These are phyloP conservation scores for Irpex lacteus DNA, from an alignment of 1,284 basidiomycete species.

Conservation along the genomic window DNA sequence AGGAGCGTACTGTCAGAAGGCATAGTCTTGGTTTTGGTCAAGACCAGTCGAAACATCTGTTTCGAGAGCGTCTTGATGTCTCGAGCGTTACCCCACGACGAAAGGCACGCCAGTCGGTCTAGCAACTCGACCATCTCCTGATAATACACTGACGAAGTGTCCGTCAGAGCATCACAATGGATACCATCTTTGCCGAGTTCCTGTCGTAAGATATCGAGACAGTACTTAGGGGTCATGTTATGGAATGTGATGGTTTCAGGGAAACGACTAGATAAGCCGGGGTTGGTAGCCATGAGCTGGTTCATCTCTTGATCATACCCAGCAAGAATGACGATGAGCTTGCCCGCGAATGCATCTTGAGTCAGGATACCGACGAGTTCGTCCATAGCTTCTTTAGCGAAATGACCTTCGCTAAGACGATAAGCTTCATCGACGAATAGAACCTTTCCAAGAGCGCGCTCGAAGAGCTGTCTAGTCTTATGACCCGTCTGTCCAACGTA, in stretches of 20 bases:
- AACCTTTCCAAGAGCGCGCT: conserved; percentile 60
- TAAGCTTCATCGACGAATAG: conserved; percentile 54
- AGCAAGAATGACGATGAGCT: conserved; percentile 63
- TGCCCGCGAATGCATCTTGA: conserved; percentile 49
- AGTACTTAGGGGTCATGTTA: conserved; percentile 48
- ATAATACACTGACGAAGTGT: conserved; percentile 31
- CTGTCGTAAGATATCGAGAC: conserved; percentile 46
- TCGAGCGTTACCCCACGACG: conserved; percentile 64
- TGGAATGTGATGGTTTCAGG: conserved; percentile 54
- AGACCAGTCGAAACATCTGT: conserved; percentile 38
- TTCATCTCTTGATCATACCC: conserved; percentile 71
- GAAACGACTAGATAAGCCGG: conserved; percentile 66
- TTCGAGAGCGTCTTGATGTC: conserved; percentile 44
- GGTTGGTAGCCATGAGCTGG: conserved; percentile 50
- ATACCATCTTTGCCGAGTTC: conserved; percentile 44
- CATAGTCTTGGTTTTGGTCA: conserved; percentile 12
- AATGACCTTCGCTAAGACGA: conserved; percentile 42
- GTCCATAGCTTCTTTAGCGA: conserved; percentile 66
- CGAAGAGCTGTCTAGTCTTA: conserved; percentile 53
- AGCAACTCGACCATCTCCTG: conserved; percentile 36
- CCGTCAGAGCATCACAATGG: conserved; percentile 34
- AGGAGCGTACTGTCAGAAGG: conserved; percentile 4
- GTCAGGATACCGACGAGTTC: conserved; percentile 63
- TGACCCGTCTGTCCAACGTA: conserved; percentile 70
- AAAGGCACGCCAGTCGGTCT: conserved; percentile 38